phyloP scores from a whole-genome alignment of 2,329 filamentous ascomycete species.

The Claviceps sp. region DNA sequence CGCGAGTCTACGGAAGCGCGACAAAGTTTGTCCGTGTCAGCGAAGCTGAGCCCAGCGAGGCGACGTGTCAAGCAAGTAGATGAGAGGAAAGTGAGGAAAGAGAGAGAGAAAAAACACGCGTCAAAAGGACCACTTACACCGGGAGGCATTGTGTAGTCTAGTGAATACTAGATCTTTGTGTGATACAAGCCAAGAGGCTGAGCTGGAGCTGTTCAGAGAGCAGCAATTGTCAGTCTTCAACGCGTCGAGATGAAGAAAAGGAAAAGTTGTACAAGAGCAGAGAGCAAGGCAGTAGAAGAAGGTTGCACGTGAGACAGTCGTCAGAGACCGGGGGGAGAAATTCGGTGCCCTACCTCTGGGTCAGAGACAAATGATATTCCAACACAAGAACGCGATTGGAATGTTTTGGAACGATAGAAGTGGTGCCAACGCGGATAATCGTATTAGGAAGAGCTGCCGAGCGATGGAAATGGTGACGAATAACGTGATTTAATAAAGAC shows the following conservation, averaged over 20 bases:
- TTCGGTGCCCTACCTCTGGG: constrained; percentile 21
- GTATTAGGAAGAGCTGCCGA: constrained; percentile 16
- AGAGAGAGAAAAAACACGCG: background rate
- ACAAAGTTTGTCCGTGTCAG: constrained; percentile 4
- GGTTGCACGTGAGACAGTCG: constrained; percentile 17
- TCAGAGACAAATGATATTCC: constrained; percentile 18
- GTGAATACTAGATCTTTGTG: constrained; percentile 9
- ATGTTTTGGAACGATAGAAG: constrained; percentile 20
- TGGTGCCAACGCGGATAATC: constrained; percentile 15
- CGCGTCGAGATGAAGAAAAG: constrained; percentile 8
- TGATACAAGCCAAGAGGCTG: constrained; percentile 7
- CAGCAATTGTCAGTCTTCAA: constrained; percentile 8
- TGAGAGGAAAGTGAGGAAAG: background rate
- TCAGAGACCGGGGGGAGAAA: constrained; percentile 14
- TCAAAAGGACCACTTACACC: constrained; percentile 14
- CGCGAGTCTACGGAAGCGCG: constrained; percentile 40
- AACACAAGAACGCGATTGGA: constrained; percentile 23
- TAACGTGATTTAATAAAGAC: constrained; percentile 8
- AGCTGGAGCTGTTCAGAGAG: constrained; percentile 5
- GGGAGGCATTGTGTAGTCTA: constrained; percentile 22
- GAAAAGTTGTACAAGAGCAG: constrained; percentile 2
- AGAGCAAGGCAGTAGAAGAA: constrained; percentile 8
- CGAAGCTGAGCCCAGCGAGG: background rate
- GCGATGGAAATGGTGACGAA: constrained; percentile 12
- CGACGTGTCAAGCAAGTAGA: background rate